Evolutionary conservation across 2,329 filamentous ascomycete genomes (phyloP).

Genomic region (Hansfordia pulvinata): DNA sequence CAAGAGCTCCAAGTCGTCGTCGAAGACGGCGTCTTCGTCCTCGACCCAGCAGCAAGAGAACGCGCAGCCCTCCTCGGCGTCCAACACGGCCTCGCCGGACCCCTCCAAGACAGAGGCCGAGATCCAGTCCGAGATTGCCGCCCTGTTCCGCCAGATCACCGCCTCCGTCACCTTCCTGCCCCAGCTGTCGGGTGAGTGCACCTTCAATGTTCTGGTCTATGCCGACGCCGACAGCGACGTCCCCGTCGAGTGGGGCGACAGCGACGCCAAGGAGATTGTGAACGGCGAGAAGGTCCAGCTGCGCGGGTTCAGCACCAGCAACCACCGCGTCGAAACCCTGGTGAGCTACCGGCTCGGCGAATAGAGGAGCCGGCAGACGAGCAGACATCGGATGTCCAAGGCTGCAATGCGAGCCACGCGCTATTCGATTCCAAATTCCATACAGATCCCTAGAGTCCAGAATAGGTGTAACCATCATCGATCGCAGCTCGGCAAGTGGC

Average conservation of each 20-base stretch:
- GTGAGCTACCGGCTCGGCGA: conserved; percentile 71
- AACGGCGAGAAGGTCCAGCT: conserved; percentile 92
- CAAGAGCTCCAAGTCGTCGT: conserved; percentile 17
- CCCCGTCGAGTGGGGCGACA: conserved; percentile 96
- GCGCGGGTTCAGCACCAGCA: conserved; percentile 89
- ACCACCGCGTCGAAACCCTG: conserved; percentile 84
- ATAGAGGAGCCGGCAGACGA: conserved; percentile 9
- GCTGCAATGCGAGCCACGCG: no score
- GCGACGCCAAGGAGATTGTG: conserved; percentile 90
- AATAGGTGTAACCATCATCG: no score
- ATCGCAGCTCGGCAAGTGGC: no score
- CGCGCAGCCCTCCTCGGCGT: conserved; percentile 1
- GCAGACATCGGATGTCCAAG: no score
- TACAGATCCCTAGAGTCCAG: no score
- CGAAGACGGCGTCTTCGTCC: conserved; percentile 35
- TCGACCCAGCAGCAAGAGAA: conserved; percentile 41
- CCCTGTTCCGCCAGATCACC: conserved; percentile 95
- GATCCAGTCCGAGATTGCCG: conserved; percentile 91
- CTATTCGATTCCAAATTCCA: no score
- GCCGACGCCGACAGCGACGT: conserved; percentile 94
- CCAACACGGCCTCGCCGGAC: conserved; percentile 13
- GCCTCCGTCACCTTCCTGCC: conserved; percentile 94
- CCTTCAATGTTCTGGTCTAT: conserved; percentile 97
- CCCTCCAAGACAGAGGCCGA: conserved; percentile 79
- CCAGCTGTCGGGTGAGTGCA: conserved; percentile 87